Conservation (phyloP, 192 early-diverging fungal species). For the Chytriomyces hyalinus region DNA sequence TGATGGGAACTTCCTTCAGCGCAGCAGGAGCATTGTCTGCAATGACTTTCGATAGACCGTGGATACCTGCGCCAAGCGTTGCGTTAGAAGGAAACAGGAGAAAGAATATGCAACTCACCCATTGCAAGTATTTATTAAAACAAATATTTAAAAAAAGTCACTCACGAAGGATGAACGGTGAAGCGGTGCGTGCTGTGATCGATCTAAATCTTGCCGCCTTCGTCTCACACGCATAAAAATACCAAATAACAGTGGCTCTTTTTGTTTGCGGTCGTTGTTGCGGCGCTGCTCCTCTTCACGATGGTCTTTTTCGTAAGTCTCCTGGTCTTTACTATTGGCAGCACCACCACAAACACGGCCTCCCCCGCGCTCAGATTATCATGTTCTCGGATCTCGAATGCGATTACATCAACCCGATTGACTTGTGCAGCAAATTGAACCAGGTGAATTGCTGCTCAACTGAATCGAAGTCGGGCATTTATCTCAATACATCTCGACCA, state of each 20-base stretch:
- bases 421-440: conserved; percentile 95
- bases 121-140: neutral
- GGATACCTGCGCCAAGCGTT: conserved; percentile 7
- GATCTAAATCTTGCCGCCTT: neutral
- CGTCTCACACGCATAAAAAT: conserved; percentile 30
- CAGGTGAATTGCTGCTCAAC: conserved; percentile 57
- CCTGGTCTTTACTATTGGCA: neutral
- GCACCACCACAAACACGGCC: too few species aligned
- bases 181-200: conserved; percentile 7
- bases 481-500: conserved; percentile 39
- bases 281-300: conserved; percentile 88
- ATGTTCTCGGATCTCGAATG: conserved; percentile 88
- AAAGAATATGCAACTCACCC: too few species aligned
- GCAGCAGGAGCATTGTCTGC: conserved; percentile 87
- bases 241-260: conserved; percentile 66
- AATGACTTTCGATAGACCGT: conserved; percentile 88
- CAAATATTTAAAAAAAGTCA: neutral
- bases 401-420: conserved; percentile 99
- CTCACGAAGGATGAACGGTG: conserved; percentile 7
- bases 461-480: neutral
- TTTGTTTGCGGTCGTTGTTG: conserved; percentile 90
- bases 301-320: conserved; percentile 90
- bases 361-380: conserved; percentile 57
- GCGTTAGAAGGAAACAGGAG: too few species aligned
- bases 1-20: conserved; percentile 60